Conservation (phyloP, 2,329 filamentous ascomycete genomes). For the Colletotrichum sp. region DNA sequence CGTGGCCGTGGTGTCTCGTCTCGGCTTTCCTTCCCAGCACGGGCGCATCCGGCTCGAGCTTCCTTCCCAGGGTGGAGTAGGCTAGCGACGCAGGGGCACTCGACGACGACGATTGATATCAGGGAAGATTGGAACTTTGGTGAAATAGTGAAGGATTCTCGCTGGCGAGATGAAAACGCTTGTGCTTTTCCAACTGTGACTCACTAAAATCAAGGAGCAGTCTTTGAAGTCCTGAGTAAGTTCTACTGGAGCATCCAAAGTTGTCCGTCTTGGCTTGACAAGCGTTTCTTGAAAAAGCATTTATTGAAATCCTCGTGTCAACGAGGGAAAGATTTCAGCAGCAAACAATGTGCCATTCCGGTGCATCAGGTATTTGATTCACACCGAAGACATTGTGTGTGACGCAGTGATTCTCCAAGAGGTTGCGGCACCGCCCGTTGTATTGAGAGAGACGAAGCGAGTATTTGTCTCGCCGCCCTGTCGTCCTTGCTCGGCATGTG, state of each 20-base stretch:
- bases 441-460: accelerated
- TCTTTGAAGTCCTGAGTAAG: accelerated
- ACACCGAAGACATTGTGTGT: too few species aligned
- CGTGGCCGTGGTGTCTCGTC: neutral
- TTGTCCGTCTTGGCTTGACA: accelerated
- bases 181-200: neutral
- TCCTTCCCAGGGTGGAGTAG: neutral
- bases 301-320: neutral
- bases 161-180: too few species aligned
- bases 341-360: too few species aligned
- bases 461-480: neutral
- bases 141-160: neutral
- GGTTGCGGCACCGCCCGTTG: too few species aligned
- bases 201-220: neutral
- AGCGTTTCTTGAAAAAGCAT: accelerated
- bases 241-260: neutral
- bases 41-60: neutral
- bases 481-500: accelerated
- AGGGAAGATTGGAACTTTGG: neutral
- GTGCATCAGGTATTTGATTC: too few species aligned
- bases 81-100: neutral
- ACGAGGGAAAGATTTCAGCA: neutral
- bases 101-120: neutral
- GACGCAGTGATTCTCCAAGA: too few species aligned
- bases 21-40: neutral